Base-by-base conservation (phyloP, 2,329 filamentous ascomycete species). In the Cytospora piceicola region DNA sequence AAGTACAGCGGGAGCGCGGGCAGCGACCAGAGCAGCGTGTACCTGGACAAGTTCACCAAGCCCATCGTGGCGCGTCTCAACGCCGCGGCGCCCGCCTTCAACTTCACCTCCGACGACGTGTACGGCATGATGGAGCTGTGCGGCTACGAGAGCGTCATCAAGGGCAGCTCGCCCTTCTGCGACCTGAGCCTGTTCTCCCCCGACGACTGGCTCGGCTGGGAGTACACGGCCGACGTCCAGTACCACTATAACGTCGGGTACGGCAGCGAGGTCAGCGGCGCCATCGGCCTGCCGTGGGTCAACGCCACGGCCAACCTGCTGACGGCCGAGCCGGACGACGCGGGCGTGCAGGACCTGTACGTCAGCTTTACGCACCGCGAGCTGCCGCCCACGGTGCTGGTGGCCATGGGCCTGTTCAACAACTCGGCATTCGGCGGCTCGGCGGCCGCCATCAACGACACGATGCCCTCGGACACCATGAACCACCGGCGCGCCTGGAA, bases 301-400 rank as follows among this genome's bases (percentile, higher is more conserved):
- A 89, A 89, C 68, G 84, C 87, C 0, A 88, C 87, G 0, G 79
- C 85, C 0, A 71, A 77, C 12, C 76, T 86, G 0, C 76, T 88
- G 12, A 72, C 85, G 61, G 74, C 70, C 30, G 68, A 75, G 1
- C 70, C 42, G 7, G 57, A 39, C 17, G 62, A 73, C 0, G 69
- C 74, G 0, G 73, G 75, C 7, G 72, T 71, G 15, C 82, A 90
- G 71, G 86, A 90, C 64, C 79, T 91, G 9, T 89, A 88, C 71
- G 80, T 90, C 51, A 88, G 85, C 61, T 91, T 91, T 77, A 90
- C 88, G 0, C 88, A 91, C 73, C 85, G 88, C 24, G 88, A 91
- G 73, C 77, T 91, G 2, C 88, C 88, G 1, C 88, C 89, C 1
- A 88, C 86, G 66, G 86, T 90, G 1, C 77, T 88, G 1, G 88